These are phyloP conservation scores for Fusarium sublunatum DNA, from an alignment of 2,329 filamentous ascomycete genomes.

Conservation along the genomic window DNA sequence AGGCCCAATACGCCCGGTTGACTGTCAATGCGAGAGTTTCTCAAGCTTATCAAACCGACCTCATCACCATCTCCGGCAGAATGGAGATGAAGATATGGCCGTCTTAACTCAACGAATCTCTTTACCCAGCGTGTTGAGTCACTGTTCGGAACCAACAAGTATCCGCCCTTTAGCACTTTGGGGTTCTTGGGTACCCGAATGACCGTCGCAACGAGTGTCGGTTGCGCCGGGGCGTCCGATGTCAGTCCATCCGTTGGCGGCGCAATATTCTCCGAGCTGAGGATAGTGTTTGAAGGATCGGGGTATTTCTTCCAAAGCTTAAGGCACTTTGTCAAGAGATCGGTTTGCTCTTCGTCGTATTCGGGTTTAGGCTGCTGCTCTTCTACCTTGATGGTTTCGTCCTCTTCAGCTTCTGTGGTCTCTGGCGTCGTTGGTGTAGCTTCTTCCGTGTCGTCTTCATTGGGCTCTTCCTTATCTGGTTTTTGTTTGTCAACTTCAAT, in stretches of 20 bases:
- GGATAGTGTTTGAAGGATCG: conserved; percentile 65
- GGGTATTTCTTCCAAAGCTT: conserved; percentile 73
- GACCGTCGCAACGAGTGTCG: conserved; percentile 79
- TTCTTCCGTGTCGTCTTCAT: conserved; percentile 19
- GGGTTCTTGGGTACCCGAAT: conserved; percentile 84
- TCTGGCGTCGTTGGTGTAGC: conserved; percentile 35
- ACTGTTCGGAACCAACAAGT: conserved; percentile 85
- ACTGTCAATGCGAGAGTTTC: conserved; percentile 91
- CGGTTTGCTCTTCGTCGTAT: conserved; percentile 59
- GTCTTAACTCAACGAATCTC: conserved; percentile 90
- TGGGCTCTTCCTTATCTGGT: neutral
- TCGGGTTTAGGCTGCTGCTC: conserved; percentile 50
- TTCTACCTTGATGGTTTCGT: conserved; percentile 42
- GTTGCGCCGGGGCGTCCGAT: conserved; percentile 60
- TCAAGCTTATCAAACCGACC: conserved; percentile 86
- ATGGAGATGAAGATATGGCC: conserved; percentile 93
- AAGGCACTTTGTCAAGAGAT: conserved; percentile 66
- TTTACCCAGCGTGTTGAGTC: conserved; percentile 88
- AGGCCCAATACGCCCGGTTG: conserved; percentile 87
- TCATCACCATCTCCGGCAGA: conserved; percentile 88
- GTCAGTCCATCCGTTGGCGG: conserved; percentile 73
- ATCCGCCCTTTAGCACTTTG: conserved; percentile 84
- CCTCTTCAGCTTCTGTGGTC: conserved; percentile 28
- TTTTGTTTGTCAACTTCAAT: conserved; percentile 1
- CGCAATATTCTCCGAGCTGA: conserved; percentile 71